These are phyloP conservation scores for Rhizopogon vesiculosus DNA, from an alignment of 768 basidiomycete genomes.

Conservation along the genomic window DNA sequence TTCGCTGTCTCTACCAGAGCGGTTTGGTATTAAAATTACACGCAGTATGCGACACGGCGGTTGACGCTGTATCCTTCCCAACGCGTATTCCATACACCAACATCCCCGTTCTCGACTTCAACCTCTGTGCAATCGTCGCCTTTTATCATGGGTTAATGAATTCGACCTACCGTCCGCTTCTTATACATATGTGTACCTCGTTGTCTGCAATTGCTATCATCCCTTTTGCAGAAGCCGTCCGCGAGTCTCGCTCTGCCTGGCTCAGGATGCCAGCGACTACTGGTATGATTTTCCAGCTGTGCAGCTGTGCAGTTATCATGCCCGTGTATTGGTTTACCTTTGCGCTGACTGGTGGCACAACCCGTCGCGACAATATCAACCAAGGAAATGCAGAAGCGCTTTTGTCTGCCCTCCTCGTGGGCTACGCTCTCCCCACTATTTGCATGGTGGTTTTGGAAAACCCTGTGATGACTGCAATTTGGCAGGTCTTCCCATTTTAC, in stretches of 20 bases:
- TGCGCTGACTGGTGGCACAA: conserved; percentile 32
- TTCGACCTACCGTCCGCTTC: neutral
- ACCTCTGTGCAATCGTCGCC: conserved; percentile 36
- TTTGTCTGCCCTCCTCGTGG: conserved; percentile 38
- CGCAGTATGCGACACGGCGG: conserved; percentile 24
- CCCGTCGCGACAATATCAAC: conserved; percentile 16
- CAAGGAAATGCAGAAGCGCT: conserved; percentile 43
- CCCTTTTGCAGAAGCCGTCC: conserved; percentile 33
- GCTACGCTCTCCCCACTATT: conserved; percentile 37
- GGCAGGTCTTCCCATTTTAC: conserved; percentile 45
- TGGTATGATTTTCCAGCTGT: conserved; percentile 34
- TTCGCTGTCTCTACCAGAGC: neutral
- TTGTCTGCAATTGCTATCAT: conserved; percentile 25
- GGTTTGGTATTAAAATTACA: conserved; percentile 10
- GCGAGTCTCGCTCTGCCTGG: conserved; percentile 26
- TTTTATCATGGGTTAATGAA: conserved; percentile 34
- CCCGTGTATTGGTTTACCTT: conserved; percentile 44
- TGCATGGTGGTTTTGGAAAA: conserved; percentile 40
- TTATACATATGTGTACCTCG: neutral
- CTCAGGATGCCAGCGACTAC: conserved; percentile 39
- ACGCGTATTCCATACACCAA: conserved; percentile 37
- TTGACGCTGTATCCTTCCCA: conserved; percentile 7
- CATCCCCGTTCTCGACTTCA: conserved; percentile 26
- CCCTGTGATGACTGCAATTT: conserved; percentile 41
- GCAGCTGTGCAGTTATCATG: conserved; percentile 36